Conservation (phyloP, 129 eudicot species). For the Scalesia atractyloides region DNA sequence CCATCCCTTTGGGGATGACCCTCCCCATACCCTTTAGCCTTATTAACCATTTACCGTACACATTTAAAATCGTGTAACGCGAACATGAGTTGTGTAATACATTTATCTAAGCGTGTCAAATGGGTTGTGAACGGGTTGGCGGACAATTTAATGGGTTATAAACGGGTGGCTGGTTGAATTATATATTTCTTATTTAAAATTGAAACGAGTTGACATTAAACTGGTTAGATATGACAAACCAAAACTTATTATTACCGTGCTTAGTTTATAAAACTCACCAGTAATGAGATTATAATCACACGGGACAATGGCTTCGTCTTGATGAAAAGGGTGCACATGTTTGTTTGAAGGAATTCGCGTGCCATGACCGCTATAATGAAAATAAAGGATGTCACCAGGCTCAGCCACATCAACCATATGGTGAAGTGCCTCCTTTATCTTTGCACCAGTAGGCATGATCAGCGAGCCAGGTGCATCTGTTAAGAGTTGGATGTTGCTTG, state of each 20-base stretch:
- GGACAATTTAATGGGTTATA: too few relatives aligned
- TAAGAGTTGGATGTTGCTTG: slow-evolving; percentile 50
- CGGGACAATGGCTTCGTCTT: slow-evolving; percentile 93
- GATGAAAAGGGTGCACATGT: slow-evolving; percentile 33
- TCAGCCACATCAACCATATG: slow-evolving; percentile 64
- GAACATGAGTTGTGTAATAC: neutral
- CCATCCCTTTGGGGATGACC: too few relatives aligned
- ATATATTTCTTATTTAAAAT: too few relatives aligned
- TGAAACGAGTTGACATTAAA: too few relatives aligned
- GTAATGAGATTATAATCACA: slow-evolving; percentile 91
- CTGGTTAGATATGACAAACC: too few relatives aligned
- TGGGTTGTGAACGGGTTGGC: neutral
- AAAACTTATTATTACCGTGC: too few relatives aligned
- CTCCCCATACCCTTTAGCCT: too few relatives aligned
- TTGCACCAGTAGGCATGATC: slow-evolving; percentile 76
- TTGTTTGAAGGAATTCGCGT: slow-evolving; percentile 54
- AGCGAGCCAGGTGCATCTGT: slow-evolving; percentile 54
- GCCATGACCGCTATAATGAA: slow-evolving; percentile 94
- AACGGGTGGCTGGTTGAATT: too few relatives aligned
- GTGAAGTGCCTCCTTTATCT: slow-evolving; percentile 64
- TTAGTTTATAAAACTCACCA: slow-evolving; percentile 36
- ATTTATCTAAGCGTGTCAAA: neutral
- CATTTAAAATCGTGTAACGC: neutral
- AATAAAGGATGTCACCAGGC: slow-evolving; percentile 66
- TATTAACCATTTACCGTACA: too few relatives aligned